Conservation (phyloP, 2,329 filamentous ascomycete species). For the Calonectria pseudoreteaudii region DNA sequence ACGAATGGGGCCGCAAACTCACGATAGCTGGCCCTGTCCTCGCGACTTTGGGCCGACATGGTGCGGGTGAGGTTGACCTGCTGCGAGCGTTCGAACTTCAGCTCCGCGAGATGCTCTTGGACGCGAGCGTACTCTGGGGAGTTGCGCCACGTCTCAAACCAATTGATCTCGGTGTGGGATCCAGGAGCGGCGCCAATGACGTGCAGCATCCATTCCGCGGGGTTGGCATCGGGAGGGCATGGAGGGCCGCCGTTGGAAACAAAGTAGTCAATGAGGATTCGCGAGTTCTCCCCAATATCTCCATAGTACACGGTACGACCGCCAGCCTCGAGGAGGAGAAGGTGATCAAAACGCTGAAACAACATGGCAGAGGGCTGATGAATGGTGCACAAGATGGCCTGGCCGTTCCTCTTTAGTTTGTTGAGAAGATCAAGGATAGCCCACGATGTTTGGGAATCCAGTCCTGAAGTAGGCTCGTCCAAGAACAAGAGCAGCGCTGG, state of each 20-base stretch:
- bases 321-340: constrained; percentile 52
- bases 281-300: constrained; percentile 79
- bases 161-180: constrained; percentile 72
- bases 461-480: constrained; percentile 64
- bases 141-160: constrained; percentile 69
- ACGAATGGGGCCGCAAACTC: constrained; percentile 66
- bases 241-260: constrained; percentile 74
- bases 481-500: constrained; percentile 61
- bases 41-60: background rate
- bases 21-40: constrained; percentile 42
- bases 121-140: constrained; percentile 67
- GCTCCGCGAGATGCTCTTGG: constrained; percentile 60
- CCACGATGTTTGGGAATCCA: constrained; percentile 72
- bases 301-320: constrained; percentile 33
- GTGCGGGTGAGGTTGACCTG: constrained; percentile 43
- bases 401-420: constrained; percentile 65
- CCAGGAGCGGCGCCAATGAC: constrained; percentile 58
- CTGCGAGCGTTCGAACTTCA: constrained; percentile 59
- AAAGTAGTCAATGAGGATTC: constrained; percentile 77
- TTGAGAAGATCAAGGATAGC: constrained; percentile 77
- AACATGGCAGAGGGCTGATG: constrained; percentile 56
- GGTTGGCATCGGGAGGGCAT: constrained; percentile 77
- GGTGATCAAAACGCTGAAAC: constrained; percentile 11
- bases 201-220: constrained; percentile 62
- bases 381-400: constrained; percentile 62